Evolutionary conservation across 208 protist species (phyloP), one percentile per base, ranked within the genome.

Genomic region (Jaenimonas drosophilae): DNA sequence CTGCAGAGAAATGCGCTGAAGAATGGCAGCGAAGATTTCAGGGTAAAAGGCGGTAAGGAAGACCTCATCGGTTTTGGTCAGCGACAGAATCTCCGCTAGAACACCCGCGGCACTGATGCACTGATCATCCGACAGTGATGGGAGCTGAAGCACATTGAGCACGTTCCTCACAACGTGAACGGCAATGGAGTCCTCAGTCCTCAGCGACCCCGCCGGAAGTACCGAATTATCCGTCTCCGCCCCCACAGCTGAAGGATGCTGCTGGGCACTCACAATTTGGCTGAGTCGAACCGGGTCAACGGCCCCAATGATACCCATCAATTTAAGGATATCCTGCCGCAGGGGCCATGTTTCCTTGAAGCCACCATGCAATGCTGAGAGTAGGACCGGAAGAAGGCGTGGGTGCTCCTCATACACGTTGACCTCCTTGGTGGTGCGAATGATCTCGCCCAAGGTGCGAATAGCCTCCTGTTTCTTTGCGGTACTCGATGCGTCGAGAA

Each of bases 281-380:
- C 90, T 94, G 38, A 87, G 76, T 16, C 59, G 63, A 29, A 84
- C 64, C 19, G 87, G 87, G 49, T 89, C 72, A 4, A 94, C 69
- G 1, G 87, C 87, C 5, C 87, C 87, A 49, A 94, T 85, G 44
- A 90, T 80, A 42, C 87, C 87, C 74, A 94, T 87, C 56, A 94
- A 62, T 58, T 88, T 76, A 27, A 94, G 61, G 32, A 91, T 81
- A 56, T 94, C 87, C 40, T 74, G 56, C 29, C 83, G 76, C n/a
- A 94, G 71, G 28, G 76, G 76, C 76, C 78, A 89, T 32, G 74
- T 72, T 52, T 94, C 83, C 55, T 94, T 91, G 46, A 88, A 90
- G 29, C 80, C 72, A 33, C 82, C 83, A 48, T 90, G 82, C 30
- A 94, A 55, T 4, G 80, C 70, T 14, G 82, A 75, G 39, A 90